phyloP scores from a whole-genome alignment of 1,284 basidiomycete species.

The Fomitopsis betulina region DNA sequence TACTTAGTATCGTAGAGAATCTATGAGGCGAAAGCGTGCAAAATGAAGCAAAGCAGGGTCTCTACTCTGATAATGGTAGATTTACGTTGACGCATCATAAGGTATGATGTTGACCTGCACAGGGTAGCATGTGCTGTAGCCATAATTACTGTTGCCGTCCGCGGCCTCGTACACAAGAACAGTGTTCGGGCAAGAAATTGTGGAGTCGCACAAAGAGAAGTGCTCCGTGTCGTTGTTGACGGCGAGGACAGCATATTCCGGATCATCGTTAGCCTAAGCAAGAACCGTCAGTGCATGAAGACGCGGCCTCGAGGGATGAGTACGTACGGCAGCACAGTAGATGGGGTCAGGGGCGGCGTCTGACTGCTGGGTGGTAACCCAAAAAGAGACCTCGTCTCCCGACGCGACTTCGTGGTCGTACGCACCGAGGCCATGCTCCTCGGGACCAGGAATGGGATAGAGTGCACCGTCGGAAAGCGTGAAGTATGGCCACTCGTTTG shows the following conservation, averaged over 20 bases:
- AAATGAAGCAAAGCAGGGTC: too few relatives aligned
- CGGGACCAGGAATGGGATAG: conserved; percentile 1
- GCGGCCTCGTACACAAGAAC: conserved; percentile 10
- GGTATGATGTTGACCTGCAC: conserved; percentile 8
- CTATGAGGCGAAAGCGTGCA: too few relatives aligned
- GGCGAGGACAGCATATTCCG: conserved; percentile 11
- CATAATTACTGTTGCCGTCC: conserved; percentile 12
- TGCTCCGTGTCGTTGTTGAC: conserved; percentile 14
- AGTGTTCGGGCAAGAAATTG: conserved; percentile 2
- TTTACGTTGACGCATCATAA: not conserved
- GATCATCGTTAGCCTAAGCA: not conserved
- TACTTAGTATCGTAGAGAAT: too few relatives aligned
- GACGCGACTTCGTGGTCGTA: not conserved
- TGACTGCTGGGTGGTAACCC: not conserved
- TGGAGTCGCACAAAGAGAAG: conserved; percentile 17
- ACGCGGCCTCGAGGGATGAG: not conserved
- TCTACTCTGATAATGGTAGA: too few relatives aligned
- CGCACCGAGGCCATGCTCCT: conserved; percentile 2
- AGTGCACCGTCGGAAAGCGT: conserved; percentile 3
- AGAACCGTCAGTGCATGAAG: not conserved
- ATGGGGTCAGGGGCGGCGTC: not conserved
- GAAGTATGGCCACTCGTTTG: conserved; percentile 7
- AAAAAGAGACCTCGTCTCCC: conserved; percentile 3
- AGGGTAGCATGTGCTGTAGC: conserved; percentile 14
- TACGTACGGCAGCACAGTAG: conserved; percentile 5